These are phyloP conservation scores for Tricholoma bakamatsutake DNA, from an alignment of 768 basidiomycete species.

Conservation along the genomic window DNA sequence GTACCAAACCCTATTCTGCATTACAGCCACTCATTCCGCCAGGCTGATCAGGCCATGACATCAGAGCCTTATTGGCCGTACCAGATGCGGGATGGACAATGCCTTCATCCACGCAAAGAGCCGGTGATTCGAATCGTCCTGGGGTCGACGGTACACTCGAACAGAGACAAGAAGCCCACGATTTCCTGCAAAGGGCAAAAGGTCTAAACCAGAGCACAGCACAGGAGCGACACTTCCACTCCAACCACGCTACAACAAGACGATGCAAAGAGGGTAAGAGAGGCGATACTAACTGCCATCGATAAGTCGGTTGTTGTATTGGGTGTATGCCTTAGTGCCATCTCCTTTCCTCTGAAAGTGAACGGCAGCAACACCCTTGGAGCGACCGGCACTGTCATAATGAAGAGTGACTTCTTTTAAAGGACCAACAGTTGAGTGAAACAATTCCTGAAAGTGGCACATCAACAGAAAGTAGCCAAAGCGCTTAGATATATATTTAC, in stretches of 20 bases:
- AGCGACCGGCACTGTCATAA: constrained; percentile 80
- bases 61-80: neutral
- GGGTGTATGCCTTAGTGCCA: constrained; percentile 84
- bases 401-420: constrained; percentile 79
- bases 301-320: constrained; percentile 98
- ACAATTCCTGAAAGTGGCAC: constrained; percentile 68
- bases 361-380: constrained; percentile 87
- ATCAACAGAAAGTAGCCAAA: neutral
- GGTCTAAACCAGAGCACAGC: constrained; percentile 22
- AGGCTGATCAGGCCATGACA: constrained; percentile 1
- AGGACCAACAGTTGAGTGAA: constrained; percentile 84
- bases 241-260: constrained; percentile 28
- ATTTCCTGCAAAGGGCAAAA: constrained; percentile 33
- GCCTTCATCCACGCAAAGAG: neutral
- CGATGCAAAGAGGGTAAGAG: constrained; percentile 38
- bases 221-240: constrained; percentile 14
- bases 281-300: constrained; percentile 99
- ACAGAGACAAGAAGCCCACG: constrained; percentile 42
- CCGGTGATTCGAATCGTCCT: constrained; percentile 1
- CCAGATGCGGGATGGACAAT: neutral
- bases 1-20: constrained; percentile 10
- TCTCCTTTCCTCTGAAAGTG: constrained; percentile 84
- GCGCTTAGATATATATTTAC: constrained; percentile 38
- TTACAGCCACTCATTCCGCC: constrained; percentile 12
- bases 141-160: constrained; percentile 10